These are phyloP conservation scores for Vicia sativa DNA, from an alignment of 306 rosid species.

Conservation along the genomic window DNA sequence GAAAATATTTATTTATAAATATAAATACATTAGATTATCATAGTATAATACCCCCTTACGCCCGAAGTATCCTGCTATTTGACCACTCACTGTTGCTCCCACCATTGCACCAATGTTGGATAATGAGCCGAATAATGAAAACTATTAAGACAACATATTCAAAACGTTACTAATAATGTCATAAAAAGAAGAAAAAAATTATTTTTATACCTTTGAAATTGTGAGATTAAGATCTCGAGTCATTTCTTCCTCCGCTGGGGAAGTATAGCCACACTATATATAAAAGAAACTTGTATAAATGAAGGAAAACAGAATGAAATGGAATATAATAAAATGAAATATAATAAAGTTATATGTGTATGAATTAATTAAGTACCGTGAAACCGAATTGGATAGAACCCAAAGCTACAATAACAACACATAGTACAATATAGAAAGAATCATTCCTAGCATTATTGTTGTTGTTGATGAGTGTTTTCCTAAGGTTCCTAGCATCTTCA, in stretches of 20 bases:
- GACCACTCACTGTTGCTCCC: constrained; percentile 83
- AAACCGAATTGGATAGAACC: constrained; percentile 84
- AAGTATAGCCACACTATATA: constrained; percentile 68
- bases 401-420: constrained; percentile 73
- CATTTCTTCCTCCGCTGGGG: constrained; percentile 66
- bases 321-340: no score
- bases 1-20: no score
- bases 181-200: neutral
- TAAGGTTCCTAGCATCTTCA: constrained; percentile 52
- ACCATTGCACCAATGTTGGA: constrained; percentile 87
- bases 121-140: constrained; percentile 73
- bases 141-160: constrained; percentile 49
- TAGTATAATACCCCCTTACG: constrained; percentile 68
- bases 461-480: constrained; percentile 56
- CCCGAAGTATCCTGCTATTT: constrained; percentile 75
- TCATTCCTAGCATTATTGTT: constrained; percentile 42
- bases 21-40: neutral
- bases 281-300: neutral
- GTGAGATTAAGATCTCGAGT: constrained; percentile 63
- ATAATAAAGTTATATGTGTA: neutral
- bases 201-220: constrained; percentile 51
- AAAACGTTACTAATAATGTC: constrained; percentile 15
- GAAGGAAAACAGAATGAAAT: neutral
- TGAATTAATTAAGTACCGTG: constrained; percentile 46
- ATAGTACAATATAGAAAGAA: constrained; percentile 55